Conservation (phyloP, 2,329 filamentous ascomycete species). For the Fusarium sp. region DNA sequence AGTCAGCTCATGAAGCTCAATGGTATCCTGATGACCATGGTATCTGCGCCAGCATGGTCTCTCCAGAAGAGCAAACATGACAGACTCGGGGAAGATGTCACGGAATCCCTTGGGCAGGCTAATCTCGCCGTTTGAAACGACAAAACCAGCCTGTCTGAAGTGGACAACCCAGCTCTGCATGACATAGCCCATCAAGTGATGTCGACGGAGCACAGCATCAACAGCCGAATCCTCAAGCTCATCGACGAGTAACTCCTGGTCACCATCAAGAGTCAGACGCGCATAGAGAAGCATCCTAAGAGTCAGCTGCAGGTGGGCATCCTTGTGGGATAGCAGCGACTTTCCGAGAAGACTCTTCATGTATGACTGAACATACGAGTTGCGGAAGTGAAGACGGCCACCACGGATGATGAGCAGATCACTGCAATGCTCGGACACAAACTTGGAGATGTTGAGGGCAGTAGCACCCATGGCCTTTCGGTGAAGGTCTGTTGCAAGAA, state of each 20-base stretch:
- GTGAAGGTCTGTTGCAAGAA: conserved; percentile 45
- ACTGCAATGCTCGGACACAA: conserved; percentile 31
- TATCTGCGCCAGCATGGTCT: conserved; percentile 45
- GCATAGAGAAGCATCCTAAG: conserved; percentile 49
- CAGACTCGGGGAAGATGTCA: conserved; percentile 49
- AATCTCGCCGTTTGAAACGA: conserved; percentile 43
- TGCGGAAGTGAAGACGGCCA: conserved; percentile 50
- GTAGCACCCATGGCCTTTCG: conserved; percentile 11
- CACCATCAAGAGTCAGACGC: conserved; percentile 43
- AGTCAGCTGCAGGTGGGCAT: conserved; percentile 48
- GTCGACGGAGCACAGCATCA: conserved; percentile 39
- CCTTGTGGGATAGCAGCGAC: conserved; percentile 44
- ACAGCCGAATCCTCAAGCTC: conserved; percentile 38
- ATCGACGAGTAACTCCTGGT: conserved; percentile 34
- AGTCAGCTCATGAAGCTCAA: conserved; percentile 46
- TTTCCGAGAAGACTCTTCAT: conserved; percentile 48
- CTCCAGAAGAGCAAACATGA: conserved; percentile 50
- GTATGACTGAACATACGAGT: conserved; percentile 46
- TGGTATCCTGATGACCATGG: conserved; percentile 32
- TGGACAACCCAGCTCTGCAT: conserved; percentile 50
- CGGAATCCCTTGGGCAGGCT: conserved; percentile 46
- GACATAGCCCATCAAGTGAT: conserved; percentile 48
- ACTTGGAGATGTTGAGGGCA: conserved; percentile 27
- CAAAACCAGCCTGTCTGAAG: conserved; percentile 47
- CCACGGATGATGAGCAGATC: conserved; percentile 47